phyloP scores from a whole-genome alignment of 1,139 yeast species.

The Candida smagusa region DNA sequence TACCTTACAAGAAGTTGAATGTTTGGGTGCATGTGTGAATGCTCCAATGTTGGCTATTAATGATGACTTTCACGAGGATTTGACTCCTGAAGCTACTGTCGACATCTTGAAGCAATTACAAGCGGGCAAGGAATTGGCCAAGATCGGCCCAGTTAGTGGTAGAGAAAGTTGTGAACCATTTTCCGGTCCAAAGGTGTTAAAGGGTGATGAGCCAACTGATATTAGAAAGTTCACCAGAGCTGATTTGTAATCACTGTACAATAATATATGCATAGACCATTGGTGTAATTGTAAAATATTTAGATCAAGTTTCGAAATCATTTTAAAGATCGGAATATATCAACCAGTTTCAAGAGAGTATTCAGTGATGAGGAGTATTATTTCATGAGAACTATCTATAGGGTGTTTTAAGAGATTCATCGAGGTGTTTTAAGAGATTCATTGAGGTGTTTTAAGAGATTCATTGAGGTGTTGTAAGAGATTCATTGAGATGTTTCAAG shows the following conservation, averaged over 20 bases:
- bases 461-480: no score
- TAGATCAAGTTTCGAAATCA: no score
- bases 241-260: conserved; percentile 30
- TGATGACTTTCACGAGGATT: conserved; percentile 82
- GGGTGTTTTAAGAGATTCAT: no score
- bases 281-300: neutral
- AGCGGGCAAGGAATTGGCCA: conserved; percentile 56
- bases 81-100: conserved; percentile 65
- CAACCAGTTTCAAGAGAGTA: no score
- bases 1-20: conserved; percentile 85
- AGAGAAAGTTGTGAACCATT: conserved; percentile 77
- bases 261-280: conserved; percentile 2
- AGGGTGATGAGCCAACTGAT: conserved; percentile 61
- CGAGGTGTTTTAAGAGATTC: no score
- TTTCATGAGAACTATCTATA: no score
- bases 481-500: no score
- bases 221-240: conserved; percentile 59
- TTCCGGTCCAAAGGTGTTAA: conserved; percentile 65
- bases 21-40: conserved; percentile 90
- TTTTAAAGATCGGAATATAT: no score
- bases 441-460: no score
- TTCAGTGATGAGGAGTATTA: no score
- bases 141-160: conserved; percentile 67
- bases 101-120: conserved; percentile 62
- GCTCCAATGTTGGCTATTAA: conserved; percentile 87